Conservation (phyloP, 2,329 filamentous ascomycete genomes). For the Raffaelea deltoideospora region DNA sequence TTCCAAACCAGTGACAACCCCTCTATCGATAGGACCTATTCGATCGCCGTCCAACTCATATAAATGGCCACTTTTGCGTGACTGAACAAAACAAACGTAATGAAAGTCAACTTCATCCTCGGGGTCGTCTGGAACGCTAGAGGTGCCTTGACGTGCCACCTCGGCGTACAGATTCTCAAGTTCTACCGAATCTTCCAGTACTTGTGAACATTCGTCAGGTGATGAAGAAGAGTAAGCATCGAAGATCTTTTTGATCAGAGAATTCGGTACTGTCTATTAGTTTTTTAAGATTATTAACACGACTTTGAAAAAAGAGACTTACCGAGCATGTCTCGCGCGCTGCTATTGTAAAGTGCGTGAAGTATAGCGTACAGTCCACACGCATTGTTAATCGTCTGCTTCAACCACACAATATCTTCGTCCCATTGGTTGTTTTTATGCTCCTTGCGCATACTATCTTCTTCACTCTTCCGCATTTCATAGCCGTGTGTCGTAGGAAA, state of each 20-base stretch:
- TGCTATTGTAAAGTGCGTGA: slow-evolving; percentile 48
- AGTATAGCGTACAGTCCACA: slow-evolving; percentile 55
- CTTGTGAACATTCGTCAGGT: slow-evolving; percentile 38
- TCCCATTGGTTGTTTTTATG: slow-evolving; percentile 22
- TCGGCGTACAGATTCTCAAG: slow-evolving; percentile 49
- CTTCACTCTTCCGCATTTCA: slow-evolving; percentile 32
- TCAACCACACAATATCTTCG: slow-evolving; percentile 58
- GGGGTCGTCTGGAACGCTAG: slow-evolving; percentile 39
- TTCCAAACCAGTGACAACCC: slow-evolving; percentile 11
- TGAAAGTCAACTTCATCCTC: slow-evolving; percentile 52
- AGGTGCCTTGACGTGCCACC: slow-evolving; percentile 47
- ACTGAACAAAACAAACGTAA: slow-evolving; percentile 57
- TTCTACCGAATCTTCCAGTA: slow-evolving; percentile 49
- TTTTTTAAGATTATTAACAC: too few species aligned
- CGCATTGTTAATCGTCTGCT: slow-evolving; percentile 57
- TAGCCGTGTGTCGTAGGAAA: slow-evolving; percentile 49
- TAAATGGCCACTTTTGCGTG: slow-evolving; percentile 30
- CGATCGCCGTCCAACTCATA: slow-evolving; percentile 57
- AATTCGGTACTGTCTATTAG: slow-evolving; percentile 1
- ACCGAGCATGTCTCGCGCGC: slow-evolving; percentile 28
- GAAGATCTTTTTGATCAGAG: slow-evolving; percentile 30
- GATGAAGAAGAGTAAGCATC: slow-evolving; percentile 44
- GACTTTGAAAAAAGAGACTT: slow-evolving; percentile 2
- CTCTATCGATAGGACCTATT: slow-evolving; percentile 47
- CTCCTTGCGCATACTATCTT: slow-evolving; percentile 5